Evolutionary conservation across 2,329 filamentous ascomycete genomes (phyloP).

Genomic region (Elsinoe australis): DNA sequence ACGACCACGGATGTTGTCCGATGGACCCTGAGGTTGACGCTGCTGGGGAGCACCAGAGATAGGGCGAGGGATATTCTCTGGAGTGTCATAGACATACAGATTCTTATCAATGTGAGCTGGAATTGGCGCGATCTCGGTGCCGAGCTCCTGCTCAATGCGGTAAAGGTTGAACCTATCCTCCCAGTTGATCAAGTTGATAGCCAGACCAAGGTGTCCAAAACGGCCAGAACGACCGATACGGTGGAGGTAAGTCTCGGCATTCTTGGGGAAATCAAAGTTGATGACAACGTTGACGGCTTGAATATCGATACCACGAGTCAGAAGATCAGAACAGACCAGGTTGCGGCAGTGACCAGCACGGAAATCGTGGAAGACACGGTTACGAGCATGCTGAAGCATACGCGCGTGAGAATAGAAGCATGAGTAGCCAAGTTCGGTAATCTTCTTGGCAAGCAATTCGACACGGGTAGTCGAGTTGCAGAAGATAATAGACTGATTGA

Average conservation of each 20-base stretch:
- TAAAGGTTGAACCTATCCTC: slow-evolving; percentile 98
- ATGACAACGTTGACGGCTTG: slow-evolving; percentile 99
- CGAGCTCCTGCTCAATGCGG: slow-evolving; percentile 94
- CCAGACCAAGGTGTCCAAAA: slow-evolving; percentile 92
- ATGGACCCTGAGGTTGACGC: slow-evolving; percentile 27
- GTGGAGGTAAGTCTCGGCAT: slow-evolving; percentile 96
- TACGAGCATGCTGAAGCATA: slow-evolving; percentile 94
- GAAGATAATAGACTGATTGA: slow-evolving; percentile 99
- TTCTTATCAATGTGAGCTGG: slow-evolving; percentile 92
- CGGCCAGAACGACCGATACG: slow-evolving; percentile 95
- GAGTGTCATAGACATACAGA: slow-evolving; percentile 95
- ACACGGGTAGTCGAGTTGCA: slow-evolving; percentile 99
- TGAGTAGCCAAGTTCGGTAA: slow-evolving; percentile 96
- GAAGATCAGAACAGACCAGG: slow-evolving; percentile 91
- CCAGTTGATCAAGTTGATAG: slow-evolving; percentile 99
- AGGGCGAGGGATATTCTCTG: slow-evolving; percentile 87
- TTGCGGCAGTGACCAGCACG: slow-evolving; percentile 96
- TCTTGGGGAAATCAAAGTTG: slow-evolving; percentile 99
- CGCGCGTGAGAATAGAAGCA: slow-evolving; percentile 99
- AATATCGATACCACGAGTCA: slow-evolving; percentile 98
- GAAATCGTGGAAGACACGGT: slow-evolving; percentile 99
- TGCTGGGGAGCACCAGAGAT: slow-evolving; percentile 48
- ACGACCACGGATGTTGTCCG: slow-evolving; percentile 30
- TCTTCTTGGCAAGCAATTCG: slow-evolving; percentile 96
- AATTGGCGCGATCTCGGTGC: slow-evolving; percentile 96